Percentiles rank a stretch among this genome's conserved stretches.
Conservation (phyloP, 2,329 filamentous ascomycete species). For the Ophiognomonia clavigignenti-juglandacearum region DNA sequence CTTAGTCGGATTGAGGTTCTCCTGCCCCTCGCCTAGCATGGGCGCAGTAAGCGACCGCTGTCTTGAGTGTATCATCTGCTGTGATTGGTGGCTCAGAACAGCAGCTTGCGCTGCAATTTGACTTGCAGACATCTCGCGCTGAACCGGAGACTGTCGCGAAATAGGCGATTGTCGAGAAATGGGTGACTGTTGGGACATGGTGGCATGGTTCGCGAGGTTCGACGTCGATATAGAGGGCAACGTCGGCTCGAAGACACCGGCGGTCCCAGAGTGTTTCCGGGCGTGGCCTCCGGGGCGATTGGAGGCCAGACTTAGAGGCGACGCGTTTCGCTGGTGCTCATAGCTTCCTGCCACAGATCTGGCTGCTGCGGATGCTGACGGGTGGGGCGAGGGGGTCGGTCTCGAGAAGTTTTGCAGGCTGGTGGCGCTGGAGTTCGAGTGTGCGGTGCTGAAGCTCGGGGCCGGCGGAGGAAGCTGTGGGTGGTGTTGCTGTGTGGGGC, state of each 20-base stretch:
- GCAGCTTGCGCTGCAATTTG: conserved; percentile 78
- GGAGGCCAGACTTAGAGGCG: conserved; percentile 34
- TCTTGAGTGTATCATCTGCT: conserved; percentile 45
- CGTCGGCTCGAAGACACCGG: conserved; percentile 72
- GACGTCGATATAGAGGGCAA: conserved; percentile 58
- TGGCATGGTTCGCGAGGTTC: conserved; percentile 44
- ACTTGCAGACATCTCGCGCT: conserved; percentile 53
- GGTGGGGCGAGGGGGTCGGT: conserved; percentile 34
- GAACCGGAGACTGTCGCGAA: conserved; percentile 35
- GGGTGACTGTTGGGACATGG: conserved; percentile 42
- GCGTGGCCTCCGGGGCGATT: conserved; percentile 38
- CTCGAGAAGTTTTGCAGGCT: conserved; percentile 56
- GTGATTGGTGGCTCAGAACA: conserved; percentile 57
- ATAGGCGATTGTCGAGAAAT: no score
- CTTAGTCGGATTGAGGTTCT: conserved; percentile 29
- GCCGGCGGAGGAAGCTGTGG: conserved; percentile 17
- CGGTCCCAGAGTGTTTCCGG: conserved; percentile 66
- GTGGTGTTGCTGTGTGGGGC: conserved; percentile 19
- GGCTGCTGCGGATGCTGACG: conserved; percentile 24
- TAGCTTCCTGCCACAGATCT: conserved; percentile 16
- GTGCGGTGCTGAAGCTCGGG: conserved; percentile 37
- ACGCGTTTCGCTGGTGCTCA: conserved; percentile 30
- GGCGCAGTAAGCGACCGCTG: conserved; percentile 74
- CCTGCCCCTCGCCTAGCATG: conserved; percentile 42
- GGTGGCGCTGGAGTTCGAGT: conserved; percentile 41